Percentiles rank a stretch among this genome's conserved stretches.
phyloP scores from a whole-genome alignment of 2,329 filamentous ascomycete genomes.

The Myriangium duriaei region DNA sequence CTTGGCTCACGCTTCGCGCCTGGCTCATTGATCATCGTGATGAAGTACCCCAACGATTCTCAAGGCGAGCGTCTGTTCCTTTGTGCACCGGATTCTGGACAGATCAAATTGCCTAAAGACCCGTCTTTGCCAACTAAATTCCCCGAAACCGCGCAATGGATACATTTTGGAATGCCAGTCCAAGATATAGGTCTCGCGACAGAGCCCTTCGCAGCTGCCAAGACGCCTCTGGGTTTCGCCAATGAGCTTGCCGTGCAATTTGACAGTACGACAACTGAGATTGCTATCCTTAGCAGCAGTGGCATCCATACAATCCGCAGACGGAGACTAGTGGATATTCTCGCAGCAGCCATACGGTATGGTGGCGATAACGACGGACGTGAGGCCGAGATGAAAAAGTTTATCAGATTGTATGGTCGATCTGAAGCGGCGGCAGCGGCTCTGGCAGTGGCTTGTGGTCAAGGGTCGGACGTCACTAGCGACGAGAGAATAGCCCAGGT shows the following conservation, averaged over 20 bases:
- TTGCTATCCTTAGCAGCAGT: slow-evolving; percentile 82
- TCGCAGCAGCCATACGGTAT: slow-evolving; percentile 66
- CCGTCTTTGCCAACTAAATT: slow-evolving; percentile 38
- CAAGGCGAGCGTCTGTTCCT: slow-evolving; percentile 57
- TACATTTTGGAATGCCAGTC: slow-evolving; percentile 59
- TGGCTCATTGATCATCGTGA: slow-evolving; percentile 82
- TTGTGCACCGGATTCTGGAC: slow-evolving; percentile 74
- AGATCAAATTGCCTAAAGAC: slow-evolving; percentile 45
- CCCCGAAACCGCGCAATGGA: slow-evolving; percentile 68
- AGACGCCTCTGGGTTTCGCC: slow-evolving; percentile 65
- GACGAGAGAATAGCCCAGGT: slow-evolving; percentile 58
- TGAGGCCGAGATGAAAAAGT: slow-evolving; percentile 68
- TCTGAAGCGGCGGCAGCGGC: slow-evolving; percentile 83
- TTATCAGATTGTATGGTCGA: slow-evolving; percentile 75
- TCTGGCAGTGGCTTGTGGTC: slow-evolving; percentile 85
- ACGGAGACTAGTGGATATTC: slow-evolving; percentile 78
- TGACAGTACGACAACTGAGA: slow-evolving; percentile 66
- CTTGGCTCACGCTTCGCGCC: slow-evolving; percentile 53
- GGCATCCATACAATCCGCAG: slow-evolving; percentile 79
- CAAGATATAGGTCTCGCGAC: slow-evolving; percentile 71
- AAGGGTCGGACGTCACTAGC: slow-evolving; percentile 66
- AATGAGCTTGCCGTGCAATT: slow-evolving; percentile 97
- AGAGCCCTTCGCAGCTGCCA: slow-evolving; percentile 55
- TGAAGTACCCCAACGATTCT: slow-evolving; percentile 32
- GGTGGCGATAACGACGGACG: slow-evolving; percentile 66